Conservation (phyloP, 129 eudicot genomes). For the Arctium lappa region DNA sequence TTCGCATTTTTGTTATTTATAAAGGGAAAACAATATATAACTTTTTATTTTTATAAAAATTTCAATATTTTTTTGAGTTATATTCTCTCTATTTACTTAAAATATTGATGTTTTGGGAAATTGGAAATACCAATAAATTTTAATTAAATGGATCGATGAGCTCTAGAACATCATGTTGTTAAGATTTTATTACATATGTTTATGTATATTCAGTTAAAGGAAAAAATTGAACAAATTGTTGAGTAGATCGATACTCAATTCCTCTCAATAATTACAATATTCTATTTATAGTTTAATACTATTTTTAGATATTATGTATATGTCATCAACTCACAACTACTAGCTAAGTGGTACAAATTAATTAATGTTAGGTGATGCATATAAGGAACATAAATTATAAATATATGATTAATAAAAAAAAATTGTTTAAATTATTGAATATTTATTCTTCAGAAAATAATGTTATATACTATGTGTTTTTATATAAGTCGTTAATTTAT, state of each 20-base stretch:
- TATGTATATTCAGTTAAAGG: neutral
- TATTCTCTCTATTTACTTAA: neutral
- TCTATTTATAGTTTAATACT: neutral
- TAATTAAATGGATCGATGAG: neutral
- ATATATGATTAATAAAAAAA: neutral
- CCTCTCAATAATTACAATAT: neutral
- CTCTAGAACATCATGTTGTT: neutral
- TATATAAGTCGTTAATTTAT: neutral
- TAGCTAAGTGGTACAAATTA: neutral
- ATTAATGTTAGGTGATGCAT: neutral
- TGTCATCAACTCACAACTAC: neutral
- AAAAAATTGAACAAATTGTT: neutral
- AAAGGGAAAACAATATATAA: no score
- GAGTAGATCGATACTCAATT: neutral
- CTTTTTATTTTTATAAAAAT: neutral
- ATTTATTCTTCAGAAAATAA: neutral
- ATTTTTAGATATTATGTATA: neutral
- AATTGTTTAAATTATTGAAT: no score
- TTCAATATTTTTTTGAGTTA: neutral
- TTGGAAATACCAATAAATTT: neutral
- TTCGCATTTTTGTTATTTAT: no score
- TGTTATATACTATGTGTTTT: neutral
- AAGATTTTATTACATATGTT: no score
- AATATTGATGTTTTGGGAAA: neutral
- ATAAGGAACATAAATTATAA: neutral